Evolutionary conservation across 2,329 filamentous ascomycete species (phyloP), one percentile per base, ranked within the genome.

Genomic region (Hypoxylon sp.): DNA sequence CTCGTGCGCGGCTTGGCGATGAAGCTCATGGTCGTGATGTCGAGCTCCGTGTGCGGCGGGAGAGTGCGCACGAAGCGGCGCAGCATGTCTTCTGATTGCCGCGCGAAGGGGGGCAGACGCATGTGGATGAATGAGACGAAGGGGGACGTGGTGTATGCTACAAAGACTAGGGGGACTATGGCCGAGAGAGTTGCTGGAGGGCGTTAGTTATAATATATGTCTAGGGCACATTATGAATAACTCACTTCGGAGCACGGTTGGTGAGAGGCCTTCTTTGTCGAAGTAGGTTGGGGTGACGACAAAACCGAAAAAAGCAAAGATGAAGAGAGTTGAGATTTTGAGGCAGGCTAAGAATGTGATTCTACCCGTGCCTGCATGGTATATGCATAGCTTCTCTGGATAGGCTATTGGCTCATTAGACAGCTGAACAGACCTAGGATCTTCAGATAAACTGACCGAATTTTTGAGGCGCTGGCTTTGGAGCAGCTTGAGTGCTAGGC

Each of bases 61-160:
- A 87, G 78, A 30, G 78, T 76, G 51, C 76, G 79, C 33, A 86
- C 80, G 76, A 87, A 90, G 61, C 85, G 84, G 64, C 85, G 80
- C 22, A 92, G 81, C 55, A 85, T 79, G 30, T 85, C 81, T 35
- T 85, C 86, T 0, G 90, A 91, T 42, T 84, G 79, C 49, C 91
- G 88, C 14, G 91, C 92, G 72, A 86, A 87, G 0, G 83, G 78
- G 0, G 93, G 93, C 1, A 95, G 83, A 22, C 87, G 86, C 55
- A 96, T 81, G 78, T 92, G 89, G 66, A 96, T 85, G 75, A 90
- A 89, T 44, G 89, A 89, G 6, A 95, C 92, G 75, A 92, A 92
- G 2, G 93, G 91, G 0, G 88, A 84, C 1, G 90, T 89, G 51
- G 86, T 86, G 77, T 89, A 91, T 37, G 86, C 83, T 22, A 93